phyloP scores from a whole-genome alignment of 106 monocot genomes.

The Chionographis japonica region DNA sequence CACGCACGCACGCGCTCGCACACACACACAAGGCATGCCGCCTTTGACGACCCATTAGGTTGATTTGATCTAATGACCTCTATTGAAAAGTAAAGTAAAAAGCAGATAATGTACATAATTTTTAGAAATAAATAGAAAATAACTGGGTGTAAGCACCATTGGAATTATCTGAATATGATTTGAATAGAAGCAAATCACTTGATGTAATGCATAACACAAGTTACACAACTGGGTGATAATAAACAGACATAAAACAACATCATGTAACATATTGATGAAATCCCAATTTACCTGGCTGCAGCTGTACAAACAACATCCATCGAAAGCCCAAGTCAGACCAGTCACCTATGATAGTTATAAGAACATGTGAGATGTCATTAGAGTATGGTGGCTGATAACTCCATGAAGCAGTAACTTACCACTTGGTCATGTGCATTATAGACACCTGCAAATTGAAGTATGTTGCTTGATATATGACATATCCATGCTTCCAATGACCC shows the following conservation, averaged over 20 bases:
- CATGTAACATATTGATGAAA: not conserved
- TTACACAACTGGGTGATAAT: not conserved
- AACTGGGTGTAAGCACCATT: no score
- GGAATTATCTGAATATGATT: no score
- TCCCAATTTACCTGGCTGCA: slow-evolving; percentile 66
- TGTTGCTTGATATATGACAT: slow-evolving; percentile 36
- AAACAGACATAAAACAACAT: not conserved
- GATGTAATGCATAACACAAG: no score
- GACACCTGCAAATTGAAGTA: slow-evolving; percentile 24
- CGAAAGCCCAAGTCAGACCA: slow-evolving; percentile 73
- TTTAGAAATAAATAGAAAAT: no score
- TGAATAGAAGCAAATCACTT: no score
- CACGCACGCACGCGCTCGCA: no score
- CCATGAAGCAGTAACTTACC: slow-evolving; percentile 33
- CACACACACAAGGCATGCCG: no score
- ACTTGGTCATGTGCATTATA: slow-evolving; percentile 66
- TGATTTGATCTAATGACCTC: no score
- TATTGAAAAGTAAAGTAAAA: no score
- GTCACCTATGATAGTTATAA: slow-evolving; percentile 53
- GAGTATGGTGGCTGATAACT: not conserved
- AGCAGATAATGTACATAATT: no score
- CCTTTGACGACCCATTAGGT: no score
- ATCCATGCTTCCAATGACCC: slow-evolving; percentile 69
- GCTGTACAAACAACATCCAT: slow-evolving; percentile 72
- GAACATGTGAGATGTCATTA: slow-evolving; percentile 7